phyloP scores from a whole-genome alignment of 441 rosid genomes.

The Syzygium syzygioides region DNA sequence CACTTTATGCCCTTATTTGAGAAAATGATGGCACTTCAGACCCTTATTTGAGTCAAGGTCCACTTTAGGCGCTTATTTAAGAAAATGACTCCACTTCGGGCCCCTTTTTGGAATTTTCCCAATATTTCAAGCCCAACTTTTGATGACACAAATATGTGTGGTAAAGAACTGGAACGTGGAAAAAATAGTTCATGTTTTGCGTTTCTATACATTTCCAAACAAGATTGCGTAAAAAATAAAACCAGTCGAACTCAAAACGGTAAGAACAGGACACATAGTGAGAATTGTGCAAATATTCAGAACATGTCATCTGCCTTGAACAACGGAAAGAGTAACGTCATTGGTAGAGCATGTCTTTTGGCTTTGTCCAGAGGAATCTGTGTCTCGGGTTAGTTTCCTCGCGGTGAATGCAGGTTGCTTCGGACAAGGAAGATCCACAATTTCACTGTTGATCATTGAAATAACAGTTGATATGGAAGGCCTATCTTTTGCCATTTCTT shows the following conservation, averaged over 20 bases:
- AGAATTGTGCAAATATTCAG: neutral
- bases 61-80: no score
- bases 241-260: no score
- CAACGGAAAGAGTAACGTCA: constrained; percentile 7
- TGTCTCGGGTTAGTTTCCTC: neutral
- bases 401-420: constrained; percentile 20
- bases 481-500: constrained; percentile 46
- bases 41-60: no score
- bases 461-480: constrained; percentile 34
- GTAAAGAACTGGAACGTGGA: neutral
- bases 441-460: constrained; percentile 49
- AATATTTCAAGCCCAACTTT: no score
- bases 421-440: constrained; percentile 30
- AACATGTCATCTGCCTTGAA: constrained; percentile 10
- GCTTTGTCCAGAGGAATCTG: neutral
- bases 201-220: neutral
- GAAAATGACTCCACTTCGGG: no score
- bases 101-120: no score
- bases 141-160: no score
- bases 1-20: no score
- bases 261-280: neutral
- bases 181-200: neutral
- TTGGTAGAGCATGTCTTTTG: constrained; percentile 4
- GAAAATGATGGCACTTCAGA: no score
- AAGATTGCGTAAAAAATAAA: neutral